phyloP scores from a whole-genome alignment of 2,329 filamentous ascomycete species.

The Fusarium phyllophilum region DNA sequence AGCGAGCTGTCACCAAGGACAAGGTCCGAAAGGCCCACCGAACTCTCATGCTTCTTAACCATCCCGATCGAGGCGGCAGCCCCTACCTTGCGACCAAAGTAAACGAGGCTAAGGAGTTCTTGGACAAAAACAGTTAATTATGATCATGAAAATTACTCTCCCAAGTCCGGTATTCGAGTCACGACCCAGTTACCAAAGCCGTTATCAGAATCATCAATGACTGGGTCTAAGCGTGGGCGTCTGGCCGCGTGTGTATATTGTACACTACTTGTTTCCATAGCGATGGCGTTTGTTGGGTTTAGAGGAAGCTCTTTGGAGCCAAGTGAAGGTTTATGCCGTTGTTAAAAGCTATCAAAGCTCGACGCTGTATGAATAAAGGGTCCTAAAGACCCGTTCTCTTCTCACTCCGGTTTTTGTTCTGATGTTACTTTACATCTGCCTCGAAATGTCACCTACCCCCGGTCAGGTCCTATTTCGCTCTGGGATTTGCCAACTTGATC shows the following conservation, averaged over 20 bases:
- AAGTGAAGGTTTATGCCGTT: constrained; percentile 33
- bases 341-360: constrained; percentile 34
- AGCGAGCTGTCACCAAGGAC: constrained; percentile 88
- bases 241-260: constrained; percentile 45
- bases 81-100: constrained; percentile 97
- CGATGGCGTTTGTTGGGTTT: constrained; percentile 55
- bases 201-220: constrained; percentile 22
- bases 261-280: constrained; percentile 56
- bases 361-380: constrained; percentile 42
- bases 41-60: constrained; percentile 95
- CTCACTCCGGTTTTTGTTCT: constrained; percentile 20
- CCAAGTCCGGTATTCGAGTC: background rate
- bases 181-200: background rate
- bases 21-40: constrained; percentile 96
- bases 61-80: constrained; percentile 95
- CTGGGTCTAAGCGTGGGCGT: constrained; percentile 13
- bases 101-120: constrained; percentile 96
- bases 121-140: constrained; percentile 73
- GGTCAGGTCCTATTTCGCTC: background rate
- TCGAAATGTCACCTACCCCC: background rate
- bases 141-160: constrained; percentile 13
- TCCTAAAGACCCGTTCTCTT: constrained; percentile 39
- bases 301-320: constrained; percentile 35
- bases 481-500: background rate
- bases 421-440: background rate